Evolutionary conservation across 2,329 filamentous ascomycete species (phyloP).

Genomic region (Rhytidhysteron rufulum): DNA sequence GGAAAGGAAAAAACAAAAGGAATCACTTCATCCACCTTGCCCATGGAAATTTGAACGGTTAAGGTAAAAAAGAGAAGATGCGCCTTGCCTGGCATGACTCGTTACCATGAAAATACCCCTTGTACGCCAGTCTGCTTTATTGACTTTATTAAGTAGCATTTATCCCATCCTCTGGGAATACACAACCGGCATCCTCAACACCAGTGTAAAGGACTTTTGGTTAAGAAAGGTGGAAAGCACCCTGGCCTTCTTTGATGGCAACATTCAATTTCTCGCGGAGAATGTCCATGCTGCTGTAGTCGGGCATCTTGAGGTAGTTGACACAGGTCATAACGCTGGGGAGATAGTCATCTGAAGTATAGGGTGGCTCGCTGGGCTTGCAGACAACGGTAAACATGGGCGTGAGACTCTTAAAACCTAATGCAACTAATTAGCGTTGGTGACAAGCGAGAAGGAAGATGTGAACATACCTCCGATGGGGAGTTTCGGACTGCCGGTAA

Average conservation of each 20-base stretch:
- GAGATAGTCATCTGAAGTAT: slow-evolving; percentile 94
- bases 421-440: slow-evolving; percentile 8
- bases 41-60: no score
- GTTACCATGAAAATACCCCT: no score
- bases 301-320: slow-evolving; percentile 96
- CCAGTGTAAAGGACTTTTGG: no score
- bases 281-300: slow-evolving; percentile 77
- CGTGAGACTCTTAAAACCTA: slow-evolving; percentile 93
- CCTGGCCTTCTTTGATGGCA: slow-evolving; percentile 92
- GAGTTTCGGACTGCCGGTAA: slow-evolving; percentile 94
- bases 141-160: no score
- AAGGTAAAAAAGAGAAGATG: no score
- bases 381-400: slow-evolving; percentile 99
- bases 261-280: slow-evolving; percentile 75
- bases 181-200: no score
- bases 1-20: no score
- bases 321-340: slow-evolving; percentile 99
- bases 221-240: slow-evolving; percentile 92
- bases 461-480: slow-evolving; percentile 82
- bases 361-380: slow-evolving; percentile 94
- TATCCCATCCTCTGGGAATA: no score
- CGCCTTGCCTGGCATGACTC: no score
- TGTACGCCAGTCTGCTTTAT: no score
- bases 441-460: not conserved
- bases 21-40: no score